Conservation (phyloP, 495 filamentous ascomycete species). For the Xylaria venustula region DNA sequence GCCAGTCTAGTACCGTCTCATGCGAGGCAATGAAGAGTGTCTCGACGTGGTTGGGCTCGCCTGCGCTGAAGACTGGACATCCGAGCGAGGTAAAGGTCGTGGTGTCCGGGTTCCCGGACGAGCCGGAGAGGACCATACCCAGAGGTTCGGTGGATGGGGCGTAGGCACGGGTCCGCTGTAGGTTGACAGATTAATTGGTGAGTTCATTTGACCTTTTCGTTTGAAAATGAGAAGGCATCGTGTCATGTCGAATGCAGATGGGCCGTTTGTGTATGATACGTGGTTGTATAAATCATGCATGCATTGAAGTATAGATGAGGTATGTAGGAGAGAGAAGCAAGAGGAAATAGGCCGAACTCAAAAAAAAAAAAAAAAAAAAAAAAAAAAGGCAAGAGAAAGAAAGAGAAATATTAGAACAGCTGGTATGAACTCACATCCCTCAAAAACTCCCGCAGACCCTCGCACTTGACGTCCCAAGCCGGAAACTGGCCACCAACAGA, state of each 20-base stretch:
- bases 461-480: slow-evolving; percentile 28
- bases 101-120: slow-evolving; percentile 34
- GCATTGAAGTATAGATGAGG: background rate
- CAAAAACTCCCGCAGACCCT: slow-evolving; percentile 46
- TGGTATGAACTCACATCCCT: slow-evolving; percentile 46
- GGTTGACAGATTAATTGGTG: background rate
- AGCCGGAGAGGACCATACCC: slow-evolving; percentile 48
- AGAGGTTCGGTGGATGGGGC: slow-evolving; percentile 47
- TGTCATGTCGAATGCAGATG: too few species aligned
- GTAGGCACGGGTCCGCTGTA: slow-evolving; percentile 61
- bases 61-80: slow-evolving; percentile 47
- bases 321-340: background rate
- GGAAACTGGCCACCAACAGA: slow-evolving; percentile 41
- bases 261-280: background rate
- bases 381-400: too few species aligned
- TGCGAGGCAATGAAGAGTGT: slow-evolving; percentile 34
- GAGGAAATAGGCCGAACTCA: too few species aligned
- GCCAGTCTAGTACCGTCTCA: slow-evolving; percentile 39
- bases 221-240: too few species aligned
- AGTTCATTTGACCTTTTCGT: too few species aligned
- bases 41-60: slow-evolving; percentile 37
- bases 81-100: slow-evolving; percentile 35
- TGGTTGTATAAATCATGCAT: background rate
- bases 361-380: too few species aligned
- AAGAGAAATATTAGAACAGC: too few species aligned